Conservation (phyloP, 371 early-diverging fungal species). For the Quaeritorhiza haematococci region DNA sequence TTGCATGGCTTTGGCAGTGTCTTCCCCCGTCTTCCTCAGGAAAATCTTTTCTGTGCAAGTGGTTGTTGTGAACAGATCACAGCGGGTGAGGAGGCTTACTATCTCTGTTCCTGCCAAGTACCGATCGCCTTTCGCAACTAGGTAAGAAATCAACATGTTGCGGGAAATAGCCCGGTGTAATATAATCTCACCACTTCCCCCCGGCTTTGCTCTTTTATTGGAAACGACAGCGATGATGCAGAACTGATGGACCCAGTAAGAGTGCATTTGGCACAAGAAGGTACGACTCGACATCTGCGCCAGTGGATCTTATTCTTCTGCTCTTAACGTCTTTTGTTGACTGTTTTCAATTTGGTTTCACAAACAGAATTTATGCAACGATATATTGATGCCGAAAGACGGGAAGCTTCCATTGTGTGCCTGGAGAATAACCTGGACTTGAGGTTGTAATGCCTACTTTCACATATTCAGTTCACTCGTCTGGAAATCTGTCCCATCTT, state of each 20-base stretch:
- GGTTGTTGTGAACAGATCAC: constrained; percentile 70
- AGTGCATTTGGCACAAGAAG: background rate
- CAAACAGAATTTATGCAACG: constrained; percentile 50
- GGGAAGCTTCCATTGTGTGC: constrained; percentile 68
- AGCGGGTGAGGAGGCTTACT: constrained; percentile 56
- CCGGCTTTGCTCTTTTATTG: background rate
- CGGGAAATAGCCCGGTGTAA: background rate
- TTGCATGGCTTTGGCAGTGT: constrained; percentile 26
- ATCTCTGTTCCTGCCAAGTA: constrained; percentile 56
- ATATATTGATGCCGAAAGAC: constrained; percentile 60
- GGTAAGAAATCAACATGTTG: background rate
- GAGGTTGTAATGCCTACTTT: constrained; percentile 11
- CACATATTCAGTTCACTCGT: background rate
- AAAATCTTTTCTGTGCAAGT: constrained; percentile 68
- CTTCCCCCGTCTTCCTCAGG: constrained; percentile 47
- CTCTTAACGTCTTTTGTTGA: background rate
- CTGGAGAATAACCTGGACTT: constrained; percentile 63
- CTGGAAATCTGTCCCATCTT: background rate
- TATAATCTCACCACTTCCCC: background rate
- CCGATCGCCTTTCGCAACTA: constrained; percentile 26
- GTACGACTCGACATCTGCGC: too few relatives aligned
- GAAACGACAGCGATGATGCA: background rate
- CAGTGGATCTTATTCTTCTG: too few relatives aligned
- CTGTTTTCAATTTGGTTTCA: background rate
- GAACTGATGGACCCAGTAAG: background rate